Conservation (phyloP, 2,329 filamentous ascomycete genomes). For the Paecilomyces variotii region DNA sequence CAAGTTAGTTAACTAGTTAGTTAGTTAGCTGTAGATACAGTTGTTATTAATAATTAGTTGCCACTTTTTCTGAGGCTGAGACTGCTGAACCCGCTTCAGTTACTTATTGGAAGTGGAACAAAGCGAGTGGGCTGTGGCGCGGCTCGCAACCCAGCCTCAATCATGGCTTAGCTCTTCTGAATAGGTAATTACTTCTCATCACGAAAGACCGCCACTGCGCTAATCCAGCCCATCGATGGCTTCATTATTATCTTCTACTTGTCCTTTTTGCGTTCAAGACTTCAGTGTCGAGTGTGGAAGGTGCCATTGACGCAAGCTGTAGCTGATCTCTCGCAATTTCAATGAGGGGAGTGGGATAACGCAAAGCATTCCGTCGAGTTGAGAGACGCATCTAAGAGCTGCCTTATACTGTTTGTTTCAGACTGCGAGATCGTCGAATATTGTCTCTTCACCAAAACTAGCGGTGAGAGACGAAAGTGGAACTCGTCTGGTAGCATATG, state of each 20-base stretch:
- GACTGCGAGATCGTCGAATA: neutral
- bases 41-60: neutral
- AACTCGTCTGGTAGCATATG: neutral
- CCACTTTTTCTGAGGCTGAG: neutral
- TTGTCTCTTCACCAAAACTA: neutral
- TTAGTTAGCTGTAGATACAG: neutral
- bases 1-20: too few relatives aligned
- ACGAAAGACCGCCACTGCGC: neutral
- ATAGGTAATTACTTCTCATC: neutral
- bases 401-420: neutral
- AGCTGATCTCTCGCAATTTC: too few relatives aligned
- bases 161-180: neutral
- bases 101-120: neutral
- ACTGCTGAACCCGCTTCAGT: neutral
- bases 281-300: neutral
- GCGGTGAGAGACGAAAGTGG: neutral
- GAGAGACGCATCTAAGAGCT: neutral
- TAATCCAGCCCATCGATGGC: neutral
- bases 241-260: neutral
- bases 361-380: too few relatives aligned
- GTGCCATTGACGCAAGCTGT: too few relatives aligned
- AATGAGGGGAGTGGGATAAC: too few relatives aligned
- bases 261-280: neutral
- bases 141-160: neutral
- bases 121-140: neutral